Evolutionary conservation across 2,329 filamentous ascomycete species (phyloP), one percentile per base, ranked within the genome.

Genomic region (Botrytis tulipae): DNA sequence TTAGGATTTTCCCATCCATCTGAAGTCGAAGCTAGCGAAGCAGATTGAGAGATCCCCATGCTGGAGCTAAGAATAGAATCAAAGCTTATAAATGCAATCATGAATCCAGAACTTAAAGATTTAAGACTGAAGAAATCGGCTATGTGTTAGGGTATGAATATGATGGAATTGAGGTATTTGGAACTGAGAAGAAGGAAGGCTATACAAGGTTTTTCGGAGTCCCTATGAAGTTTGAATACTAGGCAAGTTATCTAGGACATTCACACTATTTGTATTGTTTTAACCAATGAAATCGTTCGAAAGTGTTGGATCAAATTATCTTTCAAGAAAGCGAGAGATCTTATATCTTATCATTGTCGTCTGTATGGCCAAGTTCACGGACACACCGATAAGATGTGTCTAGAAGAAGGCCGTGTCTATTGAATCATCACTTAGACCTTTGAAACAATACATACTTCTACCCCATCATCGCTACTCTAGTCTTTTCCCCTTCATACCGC

Each of bases 141-240:
- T 16, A n/a, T 0, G 5, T 0, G 4, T n/a, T 51, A 1, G 4
- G 25, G 3, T 25, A 12, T 25, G 22, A 5, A 48, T 25, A 25
- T 1, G 48, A 54, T n/a, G 5, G 12, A 16, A n/a, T 54, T n/a
- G 48, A 9, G 48, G 48, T n/a, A n/a, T n/a, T 16, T 54, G 4
- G 1, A 54, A n/a, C 14, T n/a, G 12, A 14, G 48, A n/a, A 14
- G 48, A n/a, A n/a, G 48, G 12, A 54, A 54, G 22, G 46, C 10
- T 14, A 25, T 25, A n/a, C n/a, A 51, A 14, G 10, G 12, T 5
- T 20, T 22, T 46, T 9, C 18, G 44, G 7, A 46, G 18, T 22
- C 2, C 44, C 44, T 46, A 46, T 9, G 18, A 7, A 20, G 18
- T 46, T 46, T 5, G 22, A 14, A 0, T 51, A 20, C 22, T 14